Percentiles rank a stretch among this genome's conserved stretches.
phyloP scores from a whole-genome alignment of 73 alveolate species.

The Halteria grandinella region DNA sequence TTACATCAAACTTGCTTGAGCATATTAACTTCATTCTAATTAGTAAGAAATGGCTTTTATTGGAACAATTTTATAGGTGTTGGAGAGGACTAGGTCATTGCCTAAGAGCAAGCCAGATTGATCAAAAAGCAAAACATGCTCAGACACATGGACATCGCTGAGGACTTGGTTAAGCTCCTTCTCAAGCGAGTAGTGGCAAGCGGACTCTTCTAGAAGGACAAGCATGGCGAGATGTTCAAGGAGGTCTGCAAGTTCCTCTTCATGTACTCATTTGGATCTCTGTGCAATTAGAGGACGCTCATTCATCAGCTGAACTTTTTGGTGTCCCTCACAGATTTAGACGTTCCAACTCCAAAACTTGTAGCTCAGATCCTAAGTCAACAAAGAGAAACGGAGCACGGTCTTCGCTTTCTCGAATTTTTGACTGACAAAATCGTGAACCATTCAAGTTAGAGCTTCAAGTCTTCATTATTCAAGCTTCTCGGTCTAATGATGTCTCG shows the following conservation, averaged over 20 bases:
- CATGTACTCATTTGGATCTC: slow-evolving; percentile 24
- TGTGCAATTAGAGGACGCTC: slow-evolving; percentile 36
- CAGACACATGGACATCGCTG: slow-evolving; percentile 55
- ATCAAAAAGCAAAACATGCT: slow-evolving; percentile 48
- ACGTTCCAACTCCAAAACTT: slow-evolving; percentile 41
- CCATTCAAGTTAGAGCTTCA: neutral
- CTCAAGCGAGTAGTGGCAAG: too few species aligned
- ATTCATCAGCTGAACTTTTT: slow-evolving; percentile 49
- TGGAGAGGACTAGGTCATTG: too few species aligned
- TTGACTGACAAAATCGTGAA: slow-evolving; percentile 12
- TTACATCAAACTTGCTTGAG: slow-evolving; percentile 9
- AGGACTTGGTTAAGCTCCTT: neutral
- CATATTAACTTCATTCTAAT: too few species aligned
- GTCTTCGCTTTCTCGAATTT: slow-evolving; percentile 43
- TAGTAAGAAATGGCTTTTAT: too few species aligned
- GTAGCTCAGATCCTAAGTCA: slow-evolving; percentile 22
- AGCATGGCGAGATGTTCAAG: slow-evolving; percentile 36
- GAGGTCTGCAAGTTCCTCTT: slow-evolving; percentile 45
- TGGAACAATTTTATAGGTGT: too few species aligned
- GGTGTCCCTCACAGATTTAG: slow-evolving; percentile 27
- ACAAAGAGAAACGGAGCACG: slow-evolving; percentile 23
- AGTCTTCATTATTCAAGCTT: slow-evolving; percentile 29
- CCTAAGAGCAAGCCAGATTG: neutral
- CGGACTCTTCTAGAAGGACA: slow-evolving; percentile 22
- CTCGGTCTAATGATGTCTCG: slow-evolving; percentile 14